Evolutionary conservation across 2,329 filamentous ascomycete species (phyloP), one percentile per base, ranked within the genome.

Genomic region (Boeremia lycopersici): DNA sequence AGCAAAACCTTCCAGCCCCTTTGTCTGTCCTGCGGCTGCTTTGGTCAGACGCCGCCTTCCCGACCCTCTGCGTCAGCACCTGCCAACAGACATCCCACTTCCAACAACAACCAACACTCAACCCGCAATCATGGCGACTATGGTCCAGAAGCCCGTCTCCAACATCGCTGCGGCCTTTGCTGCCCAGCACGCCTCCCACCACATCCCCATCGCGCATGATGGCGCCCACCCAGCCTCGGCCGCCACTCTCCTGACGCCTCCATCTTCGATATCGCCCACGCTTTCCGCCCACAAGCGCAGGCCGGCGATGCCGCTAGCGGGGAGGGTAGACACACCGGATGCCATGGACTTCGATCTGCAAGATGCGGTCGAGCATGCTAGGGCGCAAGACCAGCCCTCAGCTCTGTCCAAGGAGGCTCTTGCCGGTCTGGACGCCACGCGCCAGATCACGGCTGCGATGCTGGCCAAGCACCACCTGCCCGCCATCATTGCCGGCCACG

Each of bases 261-360:
- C 93, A 58, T 96, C 93, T 81, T 97, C 93, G 77, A 92, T 97
- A 74, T 97, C 93, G 59, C 93, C 93, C 43, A 88, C 86, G 65
- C 83, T 97, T 64, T 87, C 89, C 67, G 90, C 93, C 56, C 90
- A 93, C 69, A 89, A 89, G 69, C 86, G 89, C 72, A 89, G 89
- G 75, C 52, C 35, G 42, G 79, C 43, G 71, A 76, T 62, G 76
- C 79, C 56, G 74, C 78, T 48, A 72, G 77, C 42, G 72, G 79
- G 55, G 69, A 79, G 60, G 76, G 79, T 69, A 7, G 76, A 78
- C 38, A 75, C 80, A 44, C 79, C 81, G 61, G 60, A 70, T 33
- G 84, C 93, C 75, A 95, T 91, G 59, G 92, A 97, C 74, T 84
- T 96, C 68, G 93, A 96, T 71, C 83, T 96, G 67, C 88, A 90